Evolutionary conservation across 1,284 basidiomycete species (phyloP).

Genomic region (Malassezia caprae): DNA sequence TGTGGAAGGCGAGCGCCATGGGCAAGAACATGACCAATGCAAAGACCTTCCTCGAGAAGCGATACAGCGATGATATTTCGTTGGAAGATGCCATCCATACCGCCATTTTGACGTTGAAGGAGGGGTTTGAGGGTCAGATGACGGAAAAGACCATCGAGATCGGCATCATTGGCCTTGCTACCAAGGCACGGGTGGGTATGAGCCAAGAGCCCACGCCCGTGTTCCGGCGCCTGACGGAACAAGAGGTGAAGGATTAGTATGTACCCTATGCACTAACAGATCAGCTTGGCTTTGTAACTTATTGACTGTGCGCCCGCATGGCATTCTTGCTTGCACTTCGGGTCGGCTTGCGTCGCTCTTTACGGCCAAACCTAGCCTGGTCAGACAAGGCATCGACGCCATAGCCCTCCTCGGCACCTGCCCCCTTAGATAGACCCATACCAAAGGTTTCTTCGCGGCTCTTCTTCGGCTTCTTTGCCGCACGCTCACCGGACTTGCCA

Average conservation of each 20-base stretch:
- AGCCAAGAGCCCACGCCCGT: conserved; percentile 28
- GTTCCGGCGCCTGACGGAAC: conserved; percentile 37
- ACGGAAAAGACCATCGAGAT: conserved; percentile 99
- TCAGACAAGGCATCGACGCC: conserved; percentile 71
- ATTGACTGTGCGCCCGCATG: conserved; percentile 16
- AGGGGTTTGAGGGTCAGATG: conserved; percentile 99
- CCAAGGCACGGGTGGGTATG: conserved; percentile 21
- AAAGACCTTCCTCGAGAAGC: conserved; percentile 95
- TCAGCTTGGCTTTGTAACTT: background rate
- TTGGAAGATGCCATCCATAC: conserved; percentile 98
- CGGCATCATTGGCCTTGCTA: conserved; percentile 62
- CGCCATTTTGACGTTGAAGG: conserved; percentile 93
- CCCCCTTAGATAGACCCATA: conserved; percentile 41
- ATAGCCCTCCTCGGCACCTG: conserved; percentile 38
- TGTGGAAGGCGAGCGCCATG: conserved; percentile 99
- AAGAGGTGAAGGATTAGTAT: conserved; percentile 40
- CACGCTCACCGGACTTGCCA: background rate
- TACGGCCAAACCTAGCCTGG: conserved; percentile 54
- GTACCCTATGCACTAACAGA: background rate
- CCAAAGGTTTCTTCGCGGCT: conserved; percentile 54
- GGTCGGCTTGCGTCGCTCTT: conserved; percentile 29
- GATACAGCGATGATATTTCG: conserved; percentile 98
- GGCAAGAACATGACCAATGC: conserved; percentile 99
- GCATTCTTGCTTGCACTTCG: conserved; percentile 43
- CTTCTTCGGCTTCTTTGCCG: conserved; percentile 4